Evolutionary conservation across 306 rosid species (phyloP), one percentile per base, ranked within the genome.

Genomic region (Trichosanthes truncata): DNA sequence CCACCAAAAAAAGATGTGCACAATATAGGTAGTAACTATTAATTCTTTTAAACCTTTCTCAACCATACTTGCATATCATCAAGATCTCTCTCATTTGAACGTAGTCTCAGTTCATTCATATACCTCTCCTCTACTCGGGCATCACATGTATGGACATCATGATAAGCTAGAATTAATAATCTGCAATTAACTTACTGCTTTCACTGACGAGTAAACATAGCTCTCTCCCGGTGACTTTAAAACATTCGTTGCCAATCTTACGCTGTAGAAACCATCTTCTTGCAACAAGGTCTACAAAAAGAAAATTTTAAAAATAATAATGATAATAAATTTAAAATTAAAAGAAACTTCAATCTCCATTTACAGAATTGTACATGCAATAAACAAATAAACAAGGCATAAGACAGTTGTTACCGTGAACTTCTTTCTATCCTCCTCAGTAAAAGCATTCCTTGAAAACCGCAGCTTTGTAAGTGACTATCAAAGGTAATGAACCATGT

Each of bases 381-480:
- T 49, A 53, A 71, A 12, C 49, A 56, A 81, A 61, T 33, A 31
- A 46, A 26, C 62, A 41, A 53, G 23, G 17, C n/a, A 41, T 18
- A 74, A 49, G 78, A 36, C 7, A 79, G 48, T 72, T 1, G 57
- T 49, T 87, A 95, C 98, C 41, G 82, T 82, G 81, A 91, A 92
- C 29, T 82, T 86, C 74, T 84, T 87, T 89, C 82, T 82, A 85
- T 92, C 98, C 35, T 62, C 85, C 46, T 84, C 88, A 41, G 84
- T 89, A 31, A 95, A 90, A 79, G 79, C 78, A 80, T 91, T 87
- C 76, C 98, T 87, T 9, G 89, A 88, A 86, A 92, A 92, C 68
- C 98, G 90, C 84, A 95, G 85, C 96, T 95, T 95, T n/a, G 97
- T 95, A 35, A 95, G 84, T 5, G 98, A 92, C 98, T 95, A 83